Conservation (phyloP, 257 asterid species). For the Primulina eburnea region DNA sequence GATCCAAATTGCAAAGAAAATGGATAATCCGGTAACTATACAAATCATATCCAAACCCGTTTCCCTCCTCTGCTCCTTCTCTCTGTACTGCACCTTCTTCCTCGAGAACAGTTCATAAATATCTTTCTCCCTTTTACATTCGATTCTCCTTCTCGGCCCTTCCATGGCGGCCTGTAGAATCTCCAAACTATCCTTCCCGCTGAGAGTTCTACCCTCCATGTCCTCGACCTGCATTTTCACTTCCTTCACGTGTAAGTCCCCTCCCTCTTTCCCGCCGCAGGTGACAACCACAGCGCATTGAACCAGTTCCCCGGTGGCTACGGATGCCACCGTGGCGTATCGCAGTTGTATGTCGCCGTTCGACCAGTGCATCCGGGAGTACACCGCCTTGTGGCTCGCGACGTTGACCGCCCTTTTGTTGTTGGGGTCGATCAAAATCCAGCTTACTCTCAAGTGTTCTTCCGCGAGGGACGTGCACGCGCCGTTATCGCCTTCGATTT, state of each 20-base stretch:
- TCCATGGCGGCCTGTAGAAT: slow-evolving; percentile 50
- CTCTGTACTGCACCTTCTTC: slow-evolving; percentile 36
- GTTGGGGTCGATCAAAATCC: slow-evolving; percentile 68
- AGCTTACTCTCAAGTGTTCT: slow-evolving; percentile 52
- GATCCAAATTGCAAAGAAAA: slow-evolving; percentile 50
- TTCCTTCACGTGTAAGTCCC: slow-evolving; percentile 57
- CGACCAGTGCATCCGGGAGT: slow-evolving; percentile 59
- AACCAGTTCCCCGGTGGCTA: slow-evolving; percentile 31
- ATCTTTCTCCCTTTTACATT: slow-evolving; percentile 30
- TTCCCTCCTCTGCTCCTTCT: slow-evolving; percentile 41
- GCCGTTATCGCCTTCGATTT: slow-evolving; percentile 38
- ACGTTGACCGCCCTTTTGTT: slow-evolving; percentile 55
- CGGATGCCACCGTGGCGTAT: slow-evolving; percentile 45
- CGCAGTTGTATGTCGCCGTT: slow-evolving; percentile 52
- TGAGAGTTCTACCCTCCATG: slow-evolving; percentile 53
- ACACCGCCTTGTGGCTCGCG: slow-evolving; percentile 54
- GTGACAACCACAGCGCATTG: slow-evolving; percentile 58
- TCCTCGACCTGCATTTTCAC: slow-evolving; percentile 76
- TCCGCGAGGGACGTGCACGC: slow-evolving; percentile 28
- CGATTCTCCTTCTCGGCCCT: slow-evolving; percentile 45
- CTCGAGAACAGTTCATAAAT: slow-evolving; percentile 32
- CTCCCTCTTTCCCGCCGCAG: slow-evolving; percentile 56
- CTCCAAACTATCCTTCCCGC: slow-evolving; percentile 53
- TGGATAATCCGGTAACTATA: slow-evolving; percentile 33
- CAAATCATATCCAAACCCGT: slow-evolving; percentile 48